These are phyloP conservation scores for Nigrospora sphaerica DNA, from an alignment of 2,329 filamentous ascomycete species.

Conservation along the genomic window DNA sequence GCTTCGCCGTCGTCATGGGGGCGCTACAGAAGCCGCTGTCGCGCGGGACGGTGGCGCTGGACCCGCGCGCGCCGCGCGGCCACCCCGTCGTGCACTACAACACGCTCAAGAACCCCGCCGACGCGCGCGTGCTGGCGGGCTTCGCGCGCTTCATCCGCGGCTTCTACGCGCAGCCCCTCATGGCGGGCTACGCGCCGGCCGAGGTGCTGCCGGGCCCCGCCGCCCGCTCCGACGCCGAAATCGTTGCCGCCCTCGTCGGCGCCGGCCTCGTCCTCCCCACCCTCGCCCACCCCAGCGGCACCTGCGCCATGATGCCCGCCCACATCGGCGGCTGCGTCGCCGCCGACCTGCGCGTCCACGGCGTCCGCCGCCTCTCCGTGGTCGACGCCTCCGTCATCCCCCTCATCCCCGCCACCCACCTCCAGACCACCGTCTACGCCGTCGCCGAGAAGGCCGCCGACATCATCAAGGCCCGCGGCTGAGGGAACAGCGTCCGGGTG, in stretches of 20 bases:
- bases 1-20: constrained; percentile 6
- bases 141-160: constrained; percentile 29
- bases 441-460: constrained; percentile 23
- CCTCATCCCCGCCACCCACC: constrained; percentile 22
- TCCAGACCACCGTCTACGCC: constrained; percentile 20
- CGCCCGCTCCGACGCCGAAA: constrained; percentile 18
- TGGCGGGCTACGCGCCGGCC: constrained; percentile 23
- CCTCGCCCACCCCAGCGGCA: constrained; percentile 18
- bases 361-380: constrained; percentile 24
- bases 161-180: constrained; percentile 20
- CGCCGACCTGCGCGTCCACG: constrained; percentile 23
- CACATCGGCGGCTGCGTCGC: constrained; percentile 27
- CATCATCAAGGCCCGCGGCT: constrained; percentile 15
- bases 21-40: constrained; percentile 33
- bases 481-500: no score
- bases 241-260: constrained; percentile 16
- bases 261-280: constrained; percentile 12
- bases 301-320: constrained; percentile 24
- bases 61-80: constrained; percentile 31
- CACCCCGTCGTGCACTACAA: constrained; percentile 39
- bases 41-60: constrained; percentile 47
- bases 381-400: constrained; percentile 28
- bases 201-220: constrained; percentile 24
- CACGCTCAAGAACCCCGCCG: constrained; percentile 38
- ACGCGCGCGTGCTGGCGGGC: constrained; percentile 37